A percentile compares a stretch with the other conserved stretches of the same genome.
Evolutionary conservation across 73 alveolate species (phyloP).

Genomic region (Symbiodinium pilosum): DNA sequence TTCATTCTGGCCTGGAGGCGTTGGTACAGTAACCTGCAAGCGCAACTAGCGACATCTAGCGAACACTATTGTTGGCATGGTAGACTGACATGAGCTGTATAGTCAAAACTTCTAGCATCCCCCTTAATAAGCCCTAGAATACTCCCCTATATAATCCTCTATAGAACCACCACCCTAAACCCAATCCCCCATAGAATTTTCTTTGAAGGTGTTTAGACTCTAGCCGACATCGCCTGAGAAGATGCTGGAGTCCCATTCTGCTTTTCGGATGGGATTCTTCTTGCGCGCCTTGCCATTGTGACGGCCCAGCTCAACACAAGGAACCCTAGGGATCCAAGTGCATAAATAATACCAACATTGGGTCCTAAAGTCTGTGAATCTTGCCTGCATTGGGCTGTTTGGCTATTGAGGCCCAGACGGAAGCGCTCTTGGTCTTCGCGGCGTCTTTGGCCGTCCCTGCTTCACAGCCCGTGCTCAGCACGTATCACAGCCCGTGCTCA

Average conservation of each 20-base stretch:
- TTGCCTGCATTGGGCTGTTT: too few species aligned
- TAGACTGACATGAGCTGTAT: too few species aligned
- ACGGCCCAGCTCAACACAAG: neutral
- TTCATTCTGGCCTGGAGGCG: conserved; percentile 15
- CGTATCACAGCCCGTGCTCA: neutral
- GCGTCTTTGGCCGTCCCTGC: neutral
- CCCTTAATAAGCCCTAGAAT: too few species aligned
- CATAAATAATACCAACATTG: too few species aligned
- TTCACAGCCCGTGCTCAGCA: neutral
- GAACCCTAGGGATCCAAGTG: too few species aligned
- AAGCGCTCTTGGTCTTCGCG: neutral
- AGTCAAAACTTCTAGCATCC: too few species aligned
- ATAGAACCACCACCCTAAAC: too few species aligned
- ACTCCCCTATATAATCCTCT: too few species aligned
- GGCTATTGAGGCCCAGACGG: neutral
- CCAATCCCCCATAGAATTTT: neutral
- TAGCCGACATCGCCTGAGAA: conserved; percentile 10
- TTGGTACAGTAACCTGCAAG: conserved; percentile 56
- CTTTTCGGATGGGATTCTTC: conserved; percentile 91
- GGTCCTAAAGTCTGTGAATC: too few species aligned
- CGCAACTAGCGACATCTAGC: neutral
- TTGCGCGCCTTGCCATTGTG: neutral
- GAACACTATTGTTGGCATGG: neutral
- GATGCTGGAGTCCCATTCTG: conserved; percentile 94
- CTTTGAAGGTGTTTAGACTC: neutral